phyloP scores from a whole-genome alignment of 345 rosid species.

The Raphanus raphanistrum region DNA sequence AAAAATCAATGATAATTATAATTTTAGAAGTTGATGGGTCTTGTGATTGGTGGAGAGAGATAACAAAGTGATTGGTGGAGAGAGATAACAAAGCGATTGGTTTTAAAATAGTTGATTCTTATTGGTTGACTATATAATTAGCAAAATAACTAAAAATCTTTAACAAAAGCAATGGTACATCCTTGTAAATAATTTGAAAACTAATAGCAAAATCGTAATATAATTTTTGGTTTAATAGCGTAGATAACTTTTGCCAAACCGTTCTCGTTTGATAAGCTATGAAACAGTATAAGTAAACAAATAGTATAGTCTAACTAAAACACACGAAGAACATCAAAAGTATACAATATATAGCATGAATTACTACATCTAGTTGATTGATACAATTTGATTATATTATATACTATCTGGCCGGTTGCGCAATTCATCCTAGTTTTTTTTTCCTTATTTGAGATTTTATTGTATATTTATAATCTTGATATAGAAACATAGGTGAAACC shows the following conservation, averaged over 20 bases:
- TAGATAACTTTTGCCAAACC: background rate
- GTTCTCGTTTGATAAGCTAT: background rate
- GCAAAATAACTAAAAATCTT: no score
- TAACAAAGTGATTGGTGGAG: no score
- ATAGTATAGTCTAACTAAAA: background rate
- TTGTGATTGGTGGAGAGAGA: no score
- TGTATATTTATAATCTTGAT: background rate
- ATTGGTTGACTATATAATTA: no score
- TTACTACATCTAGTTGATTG: background rate
- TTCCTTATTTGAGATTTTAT: background rate
- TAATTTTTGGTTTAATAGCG: no score
- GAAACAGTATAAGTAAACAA: background rate
- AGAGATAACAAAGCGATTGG: no score
- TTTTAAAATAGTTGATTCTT: no score
- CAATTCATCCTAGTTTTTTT: background rate
- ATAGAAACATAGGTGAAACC: slow-evolving; percentile 18
- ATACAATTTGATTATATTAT: background rate
- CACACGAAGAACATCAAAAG: background rate
- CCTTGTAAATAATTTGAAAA: no score
- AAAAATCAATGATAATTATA: no score
- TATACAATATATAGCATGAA: background rate
- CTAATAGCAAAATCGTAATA: background rate
- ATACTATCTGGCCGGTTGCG: background rate
- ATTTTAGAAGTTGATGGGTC: no score
- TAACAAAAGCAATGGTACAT: no score